Base-by-base conservation (phyloP, 768 basidiomycete genomes). In the Rhizopogon roseolus region DNA sequence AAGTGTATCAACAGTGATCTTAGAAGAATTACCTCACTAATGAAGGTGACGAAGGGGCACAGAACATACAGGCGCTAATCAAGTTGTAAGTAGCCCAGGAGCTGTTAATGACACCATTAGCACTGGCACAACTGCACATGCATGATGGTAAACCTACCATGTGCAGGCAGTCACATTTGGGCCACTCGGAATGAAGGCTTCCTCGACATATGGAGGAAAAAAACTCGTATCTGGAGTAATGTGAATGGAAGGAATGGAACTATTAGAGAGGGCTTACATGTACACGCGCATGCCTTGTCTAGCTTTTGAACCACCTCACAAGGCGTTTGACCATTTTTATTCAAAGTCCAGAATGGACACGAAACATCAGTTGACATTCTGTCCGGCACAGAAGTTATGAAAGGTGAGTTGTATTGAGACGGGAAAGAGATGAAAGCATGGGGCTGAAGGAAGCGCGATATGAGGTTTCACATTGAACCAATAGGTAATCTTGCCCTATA, bases 41-140 rank as follows among this genome's bases (percentile, higher is more conserved):
- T 11, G 51, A 36, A 41, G 37, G 4, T 4, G 48, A 59, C 41
- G 5, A 36, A 58, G n/a, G 40, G 5, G 34, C 65, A 69, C 32
- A 49, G 52, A 16, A 60, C 58, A 13, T 52, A 19, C 66, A 67
- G 16, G 63, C 66, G 11, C 66, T 69, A 41, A 69, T 9, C 10
- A 67, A 50, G 46, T 67, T 67, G 42, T 69, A 67, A 36, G 56
- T 55, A 13, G 67, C 65, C 66, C 67, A 67, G 16, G 60, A 67
- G 34, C 67, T 67, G 41, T 27, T 22, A 2, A 48, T 14, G 19
- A 34, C 32, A 4, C 5, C 14, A 1, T 48, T 22, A 36, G 22
- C 22, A 22, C 22, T 34, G 16, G 16, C 34, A 5, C 16, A 48
- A 34, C 34, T 14, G 6, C 5, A 4, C 10, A 6, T 10, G 32